phyloP scores from a whole-genome alignment of 2,329 filamentous ascomycete species.

The Nigrospora sphaerica region DNA sequence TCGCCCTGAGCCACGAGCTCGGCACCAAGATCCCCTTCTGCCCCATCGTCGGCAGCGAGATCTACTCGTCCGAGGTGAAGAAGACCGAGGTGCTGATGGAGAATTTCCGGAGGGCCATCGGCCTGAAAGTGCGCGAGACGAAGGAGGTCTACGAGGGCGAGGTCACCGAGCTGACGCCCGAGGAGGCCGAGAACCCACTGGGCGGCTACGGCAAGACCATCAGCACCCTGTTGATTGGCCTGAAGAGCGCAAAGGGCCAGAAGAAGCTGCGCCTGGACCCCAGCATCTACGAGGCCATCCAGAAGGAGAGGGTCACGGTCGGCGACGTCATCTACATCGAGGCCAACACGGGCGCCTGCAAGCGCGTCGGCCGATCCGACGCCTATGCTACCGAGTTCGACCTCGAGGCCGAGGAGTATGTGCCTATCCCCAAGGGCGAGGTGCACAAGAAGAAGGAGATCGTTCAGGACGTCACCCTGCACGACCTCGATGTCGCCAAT shows the following conservation, averaged over 20 bases:
- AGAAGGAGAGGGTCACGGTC: conserved; percentile 93
- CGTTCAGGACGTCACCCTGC: conserved; percentile 94
- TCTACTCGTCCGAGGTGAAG: conserved; percentile 97
- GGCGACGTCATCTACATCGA: conserved; percentile 99
- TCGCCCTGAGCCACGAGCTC: conserved; percentile 93
- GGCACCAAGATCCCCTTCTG: conserved; percentile 98
- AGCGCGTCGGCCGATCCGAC: conserved; percentile 90
- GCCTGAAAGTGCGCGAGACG: conserved; percentile 92
- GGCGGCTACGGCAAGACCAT: conserved; percentile 97
- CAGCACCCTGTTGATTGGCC: conserved; percentile 84
- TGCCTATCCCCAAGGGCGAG: conserved; percentile 96
- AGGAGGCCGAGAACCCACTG: conserved; percentile 95
- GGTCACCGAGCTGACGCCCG: conserved; percentile 93
- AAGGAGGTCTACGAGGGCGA: conserved; percentile 99
- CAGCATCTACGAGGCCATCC: conserved; percentile 98
- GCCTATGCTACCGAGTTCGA: conserved; percentile 98
- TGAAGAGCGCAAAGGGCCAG: conserved; percentile 93
- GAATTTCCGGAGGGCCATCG: conserved; percentile 95
- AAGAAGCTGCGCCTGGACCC: conserved; percentile 97
- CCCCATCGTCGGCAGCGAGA: conserved; percentile 94
- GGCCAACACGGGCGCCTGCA: conserved; percentile 96
- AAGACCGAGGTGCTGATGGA: conserved; percentile 99
- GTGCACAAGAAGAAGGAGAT: conserved; percentile 99
- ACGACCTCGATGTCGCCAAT: conserved; percentile 94
- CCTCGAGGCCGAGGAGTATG: conserved; percentile 96